Evolutionary conservation across 2,329 filamentous ascomycete genomes (phyloP), one percentile per base, ranked within the genome.

Genomic region (Arthrocladium fulminans): DNA sequence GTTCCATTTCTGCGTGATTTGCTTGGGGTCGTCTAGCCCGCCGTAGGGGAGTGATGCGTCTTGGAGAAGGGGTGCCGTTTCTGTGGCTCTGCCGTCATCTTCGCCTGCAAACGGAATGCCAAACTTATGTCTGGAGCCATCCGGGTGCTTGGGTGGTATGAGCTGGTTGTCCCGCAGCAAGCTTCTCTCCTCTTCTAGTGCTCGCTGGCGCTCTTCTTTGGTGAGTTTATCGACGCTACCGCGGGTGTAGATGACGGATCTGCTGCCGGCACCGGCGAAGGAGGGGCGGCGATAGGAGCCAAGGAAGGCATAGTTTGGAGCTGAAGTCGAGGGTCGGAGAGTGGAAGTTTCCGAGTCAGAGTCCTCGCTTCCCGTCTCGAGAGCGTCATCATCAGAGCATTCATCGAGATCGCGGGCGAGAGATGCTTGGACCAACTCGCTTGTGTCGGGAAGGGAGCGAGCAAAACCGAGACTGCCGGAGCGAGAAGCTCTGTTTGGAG

Each of bases 1-100:
- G 53, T 90, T 83, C 88, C 88, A 94, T 61, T 86, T 83, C 59
- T 80, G 75, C 57, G 84, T 79, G 44, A 89, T 72, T 45, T 76
- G 72, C 39, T 80, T 77, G 3, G 73, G 68, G 3, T 68, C 71
- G 48, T 71, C 71, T 9, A 69, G 68, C 19, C 72, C 69, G 9
- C 71, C 69, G 55, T 74, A 72, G 15, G 67, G 67, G 47, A 61
- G 58, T 9, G 51, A 55, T 40, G 62, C 63, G 56, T 66, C 65
- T 27, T 3, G 4, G 13, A 79, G 63, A 32, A 77, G 63, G 48
- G 73, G 62, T 29, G 76, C 75, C 2, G 61, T 69, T 63, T 76
- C 78, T 6, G 65, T 65, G 34, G 42, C 48, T 24, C 40, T 53
- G 38, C 45, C 45, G n/a, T 13, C 48, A 9, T 32, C 22, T 20